Evolutionary conservation across 2,329 filamentous ascomycete genomes (phyloP).

Genomic region (Cercospora canescens): DNA sequence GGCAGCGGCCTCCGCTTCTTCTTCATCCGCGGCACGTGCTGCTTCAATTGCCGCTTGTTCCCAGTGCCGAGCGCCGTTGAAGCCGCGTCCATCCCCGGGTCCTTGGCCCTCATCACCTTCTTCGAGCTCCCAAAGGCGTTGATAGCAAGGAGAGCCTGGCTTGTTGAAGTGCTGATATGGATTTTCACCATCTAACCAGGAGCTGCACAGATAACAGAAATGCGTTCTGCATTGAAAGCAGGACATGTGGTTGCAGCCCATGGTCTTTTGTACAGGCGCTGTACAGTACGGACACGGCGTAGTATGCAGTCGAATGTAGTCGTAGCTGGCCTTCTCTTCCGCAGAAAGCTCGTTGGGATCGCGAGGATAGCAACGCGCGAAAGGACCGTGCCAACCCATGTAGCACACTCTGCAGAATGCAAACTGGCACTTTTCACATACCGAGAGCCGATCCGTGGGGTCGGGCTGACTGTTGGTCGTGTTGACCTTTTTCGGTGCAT

Average conservation of each 20-base stretch:
- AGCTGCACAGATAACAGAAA: constrained; percentile 91
- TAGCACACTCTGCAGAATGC: constrained; percentile 80
- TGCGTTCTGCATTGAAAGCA: constrained; percentile 88
- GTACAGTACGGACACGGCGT: constrained; percentile 87
- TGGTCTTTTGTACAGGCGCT: constrained; percentile 82
- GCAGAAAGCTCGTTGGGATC: constrained; percentile 70
- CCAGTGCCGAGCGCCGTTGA: constrained; percentile 44
- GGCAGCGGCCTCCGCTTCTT: constrained; percentile 34
- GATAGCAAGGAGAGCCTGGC: constrained; percentile 68
- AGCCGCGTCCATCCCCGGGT: constrained; percentile 39
- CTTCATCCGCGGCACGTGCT: constrained; percentile 34
- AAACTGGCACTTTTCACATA: constrained; percentile 86
- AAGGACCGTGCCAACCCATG: constrained; percentile 91
- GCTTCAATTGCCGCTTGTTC: constrained; percentile 43
- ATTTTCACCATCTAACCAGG: constrained; percentile 79
- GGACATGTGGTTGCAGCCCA: constrained; percentile 96
- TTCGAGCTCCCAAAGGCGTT: constrained; percentile 87
- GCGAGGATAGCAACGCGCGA: constrained; percentile 68
- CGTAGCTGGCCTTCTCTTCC: constrained; percentile 82
- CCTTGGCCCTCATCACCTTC: constrained; percentile 65
- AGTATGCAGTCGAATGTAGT: constrained; percentile 79
- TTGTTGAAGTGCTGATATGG: constrained; percentile 89
- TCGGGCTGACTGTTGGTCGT: constrained; percentile 26
- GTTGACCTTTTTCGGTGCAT: constrained; percentile 18
- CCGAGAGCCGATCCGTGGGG: constrained; percentile 64